Conservation (phyloP, 1,284 basidiomycete species). For the Sporisorium reilianum region DNA sequence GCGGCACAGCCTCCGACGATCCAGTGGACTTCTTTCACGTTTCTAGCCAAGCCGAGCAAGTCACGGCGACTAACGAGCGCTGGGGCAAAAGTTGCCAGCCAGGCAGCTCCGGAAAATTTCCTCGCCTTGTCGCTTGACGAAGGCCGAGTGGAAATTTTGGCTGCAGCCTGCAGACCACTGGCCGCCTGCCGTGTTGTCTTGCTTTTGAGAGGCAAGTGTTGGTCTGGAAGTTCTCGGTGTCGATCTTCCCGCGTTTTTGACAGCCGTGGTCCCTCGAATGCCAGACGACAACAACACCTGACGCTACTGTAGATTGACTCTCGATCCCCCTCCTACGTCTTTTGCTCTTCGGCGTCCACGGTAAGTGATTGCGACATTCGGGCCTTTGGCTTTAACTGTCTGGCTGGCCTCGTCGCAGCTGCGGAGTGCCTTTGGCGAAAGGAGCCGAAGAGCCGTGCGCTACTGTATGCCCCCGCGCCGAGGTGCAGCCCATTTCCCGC, state of each 20-base stretch:
- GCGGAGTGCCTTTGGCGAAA: not conserved
- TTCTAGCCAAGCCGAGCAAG: not conserved
- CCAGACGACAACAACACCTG: too few relatives aligned
- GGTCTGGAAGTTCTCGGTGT: not conserved
- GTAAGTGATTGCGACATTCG: slow-evolving; percentile 3
- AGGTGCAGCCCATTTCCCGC: not conserved
- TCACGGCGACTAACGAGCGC: slow-evolving; percentile 4
- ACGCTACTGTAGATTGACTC: not conserved
- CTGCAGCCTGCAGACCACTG: too few relatives aligned
- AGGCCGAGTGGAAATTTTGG: not conserved
- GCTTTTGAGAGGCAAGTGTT: not conserved
- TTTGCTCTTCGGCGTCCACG: not conserved
- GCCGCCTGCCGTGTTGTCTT: too few relatives aligned
- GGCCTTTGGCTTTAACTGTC: too few relatives aligned
- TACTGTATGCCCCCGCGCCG: not conserved
- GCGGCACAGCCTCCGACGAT: not conserved
- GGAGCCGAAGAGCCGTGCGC: not conserved
- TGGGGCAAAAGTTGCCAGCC: too few relatives aligned
- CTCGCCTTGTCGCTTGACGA: not conserved
- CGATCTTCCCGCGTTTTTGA: not conserved
- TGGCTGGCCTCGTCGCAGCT: too few relatives aligned
- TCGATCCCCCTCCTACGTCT: not conserved
- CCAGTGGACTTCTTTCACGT: too few relatives aligned
- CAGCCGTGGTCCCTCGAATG: not conserved
- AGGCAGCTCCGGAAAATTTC: not conserved